Percentiles rank a stretch among this genome's conserved stretches.
phyloP scores from a whole-genome alignment of 306 rosid genomes.

The Quercus variabilis region DNA sequence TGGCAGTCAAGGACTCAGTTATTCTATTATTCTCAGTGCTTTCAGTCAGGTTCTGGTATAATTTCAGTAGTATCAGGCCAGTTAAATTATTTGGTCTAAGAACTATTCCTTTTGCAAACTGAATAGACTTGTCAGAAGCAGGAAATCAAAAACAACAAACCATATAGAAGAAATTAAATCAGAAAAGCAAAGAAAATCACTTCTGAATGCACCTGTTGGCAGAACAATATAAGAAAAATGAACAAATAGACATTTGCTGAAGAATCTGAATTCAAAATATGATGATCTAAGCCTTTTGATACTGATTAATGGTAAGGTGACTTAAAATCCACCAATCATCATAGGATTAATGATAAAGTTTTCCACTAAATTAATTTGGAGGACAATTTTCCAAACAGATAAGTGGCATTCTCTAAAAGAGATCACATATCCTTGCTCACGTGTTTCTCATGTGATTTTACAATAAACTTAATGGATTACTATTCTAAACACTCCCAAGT shows the following conservation, averaged over 20 bases:
- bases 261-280: neutral
- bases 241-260: neutral
- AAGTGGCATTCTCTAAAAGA: too few relatives aligned
- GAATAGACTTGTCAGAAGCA: neutral
- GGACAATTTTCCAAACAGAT: too few relatives aligned
- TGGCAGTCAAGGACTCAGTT: neutral
- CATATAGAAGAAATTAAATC: neutral
- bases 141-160: neutral
- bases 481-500: too few relatives aligned
- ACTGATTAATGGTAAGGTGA: neutral
- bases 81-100: too few relatives aligned
- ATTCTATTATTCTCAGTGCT: neutral
- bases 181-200: neutral
- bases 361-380: too few relatives aligned
- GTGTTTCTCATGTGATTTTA: too few relatives aligned
- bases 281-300: neutral
- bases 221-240: neutral
- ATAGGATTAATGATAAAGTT: neutral
- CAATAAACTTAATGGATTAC: too few relatives aligned
- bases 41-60: neutral
- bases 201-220: neutral
- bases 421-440: too few relatives aligned
- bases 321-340: neutral
- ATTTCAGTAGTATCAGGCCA: neutral
- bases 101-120: too few relatives aligned